Percentiles rank a stretch among this genome's conserved stretches.
Conservation (phyloP, 495 filamentous ascomycete genomes). For the Daldinia decipiens region DNA sequence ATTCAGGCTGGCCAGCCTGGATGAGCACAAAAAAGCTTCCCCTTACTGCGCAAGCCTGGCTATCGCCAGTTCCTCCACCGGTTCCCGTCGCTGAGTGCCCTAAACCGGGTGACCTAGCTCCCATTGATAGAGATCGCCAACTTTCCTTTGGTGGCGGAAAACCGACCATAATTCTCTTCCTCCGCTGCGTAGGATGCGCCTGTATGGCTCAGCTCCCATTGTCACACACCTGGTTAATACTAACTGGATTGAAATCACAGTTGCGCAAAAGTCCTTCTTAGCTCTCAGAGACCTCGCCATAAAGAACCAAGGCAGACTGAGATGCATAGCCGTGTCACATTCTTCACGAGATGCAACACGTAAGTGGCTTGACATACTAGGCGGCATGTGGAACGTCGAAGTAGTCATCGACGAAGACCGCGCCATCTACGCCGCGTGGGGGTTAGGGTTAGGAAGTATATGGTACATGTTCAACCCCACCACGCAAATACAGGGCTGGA, state of each 20-base stretch:
- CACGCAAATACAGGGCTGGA: constrained; percentile 54
- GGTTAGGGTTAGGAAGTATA: constrained; percentile 59
- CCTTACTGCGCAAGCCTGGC: constrained; percentile 58
- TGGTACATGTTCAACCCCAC: constrained; percentile 63
- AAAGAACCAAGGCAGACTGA: constrained; percentile 53
- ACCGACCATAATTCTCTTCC: constrained; percentile 60
- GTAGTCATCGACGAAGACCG: constrained; percentile 64
- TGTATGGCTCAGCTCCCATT: constrained; percentile 47
- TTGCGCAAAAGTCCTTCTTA: constrained; percentile 67
- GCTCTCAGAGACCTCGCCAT: constrained; percentile 58
- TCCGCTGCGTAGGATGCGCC: constrained; percentile 67
- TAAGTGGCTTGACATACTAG: constrained; percentile 61
- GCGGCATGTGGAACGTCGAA: constrained; percentile 58
- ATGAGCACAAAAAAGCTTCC: constrained; percentile 57
- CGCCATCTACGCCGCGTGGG: constrained; percentile 63
- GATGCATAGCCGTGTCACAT: constrained; percentile 66
- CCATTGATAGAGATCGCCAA: constrained; percentile 56
- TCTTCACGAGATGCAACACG: constrained; percentile 57
- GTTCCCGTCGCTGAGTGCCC: constrained; percentile 56
- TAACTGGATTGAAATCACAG: constrained; percentile 45
- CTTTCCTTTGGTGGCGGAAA: constrained; percentile 52
- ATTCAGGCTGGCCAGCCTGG: constrained; percentile 51
- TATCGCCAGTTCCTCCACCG: constrained; percentile 57
- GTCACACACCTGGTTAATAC: constrained; percentile 12
- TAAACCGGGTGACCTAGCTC: constrained; percentile 59